These are phyloP conservation scores for Claviceps citrina DNA, from an alignment of 2,329 filamentous ascomycete genomes.

Conservation along the genomic window DNA sequence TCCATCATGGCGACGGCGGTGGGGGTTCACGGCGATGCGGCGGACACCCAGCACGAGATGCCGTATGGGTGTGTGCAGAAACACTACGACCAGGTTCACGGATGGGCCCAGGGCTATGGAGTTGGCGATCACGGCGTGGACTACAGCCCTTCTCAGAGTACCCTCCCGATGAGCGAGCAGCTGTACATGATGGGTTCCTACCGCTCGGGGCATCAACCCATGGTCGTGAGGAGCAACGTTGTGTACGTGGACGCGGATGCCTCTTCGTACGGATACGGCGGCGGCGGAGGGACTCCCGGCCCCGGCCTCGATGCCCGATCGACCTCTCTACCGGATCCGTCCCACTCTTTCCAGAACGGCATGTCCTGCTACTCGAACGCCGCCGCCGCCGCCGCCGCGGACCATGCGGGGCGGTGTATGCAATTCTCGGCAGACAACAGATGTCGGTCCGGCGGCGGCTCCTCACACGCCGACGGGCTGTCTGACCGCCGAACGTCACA, in stretches of 20 bases:
- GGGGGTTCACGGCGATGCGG: slow-evolving; percentile 1
- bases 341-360: slow-evolving; percentile 12
- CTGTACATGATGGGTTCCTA: slow-evolving; percentile 14
- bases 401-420: not conserved
- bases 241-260: slow-evolving; percentile 16
- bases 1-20: not conserved
- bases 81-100: slow-evolving; percentile 12
- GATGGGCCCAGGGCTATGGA: slow-evolving; percentile 14
- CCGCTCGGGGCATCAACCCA: slow-evolving; percentile 12
- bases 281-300: slow-evolving; percentile 5
- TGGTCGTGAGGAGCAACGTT: slow-evolving; percentile 8
- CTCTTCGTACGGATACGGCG: slow-evolving; percentile 13
- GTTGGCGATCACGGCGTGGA: slow-evolving; percentile 13
- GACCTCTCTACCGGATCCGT: slow-evolving; percentile 7
- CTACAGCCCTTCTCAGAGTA: slow-evolving; percentile 12
- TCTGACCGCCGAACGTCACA: not conserved
- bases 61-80: slow-evolving; percentile 13
- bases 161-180: slow-evolving; percentile 9
- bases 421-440: not conserved
- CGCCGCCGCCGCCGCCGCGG: slow-evolving; percentile 4
- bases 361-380: slow-evolving; percentile 4
- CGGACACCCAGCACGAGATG: slow-evolving; percentile 3
- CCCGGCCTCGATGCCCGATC: slow-evolving; percentile 10
- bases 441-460: not conserved
- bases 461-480: not conserved